Percentiles rank a stretch among this genome's conserved stretches.
Evolutionary conservation across 768 basidiomycete species (phyloP).

Genomic region (Tubosaeta sp.): DNA sequence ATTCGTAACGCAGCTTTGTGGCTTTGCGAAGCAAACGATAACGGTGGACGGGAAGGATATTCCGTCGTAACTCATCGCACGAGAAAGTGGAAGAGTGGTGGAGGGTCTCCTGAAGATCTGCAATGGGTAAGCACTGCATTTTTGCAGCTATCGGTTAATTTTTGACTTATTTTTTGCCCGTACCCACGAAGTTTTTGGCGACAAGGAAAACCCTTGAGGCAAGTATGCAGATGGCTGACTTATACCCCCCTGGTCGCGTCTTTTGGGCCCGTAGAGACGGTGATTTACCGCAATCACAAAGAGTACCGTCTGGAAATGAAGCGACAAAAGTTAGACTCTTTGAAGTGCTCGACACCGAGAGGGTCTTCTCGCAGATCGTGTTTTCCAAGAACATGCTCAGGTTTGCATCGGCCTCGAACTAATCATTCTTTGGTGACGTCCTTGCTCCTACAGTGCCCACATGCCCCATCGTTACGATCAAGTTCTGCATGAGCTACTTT

Average conservation of each 20-base stretch:
- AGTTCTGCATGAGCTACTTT: constrained; percentile 66
- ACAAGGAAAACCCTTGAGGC: constrained; percentile 82
- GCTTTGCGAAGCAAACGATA: constrained; percentile 69
- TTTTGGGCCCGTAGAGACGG: constrained; percentile 76
- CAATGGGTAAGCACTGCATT: constrained; percentile 45
- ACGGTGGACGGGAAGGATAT: constrained; percentile 37
- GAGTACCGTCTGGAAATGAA: constrained; percentile 20
- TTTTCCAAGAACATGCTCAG: constrained; percentile 82
- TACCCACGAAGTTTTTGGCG: constrained; percentile 57
- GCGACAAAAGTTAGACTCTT: constrained; percentile 65
- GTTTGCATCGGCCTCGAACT: constrained; percentile 34
- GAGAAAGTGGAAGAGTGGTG: constrained; percentile 59
- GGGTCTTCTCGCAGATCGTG: constrained; percentile 75
- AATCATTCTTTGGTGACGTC: constrained; percentile 1
- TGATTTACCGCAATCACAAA: constrained; percentile 55
- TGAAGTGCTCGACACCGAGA: constrained; percentile 72
- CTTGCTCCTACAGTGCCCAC: constrained; percentile 48
- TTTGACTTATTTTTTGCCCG: background rate
- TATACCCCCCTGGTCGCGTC: constrained; percentile 75
- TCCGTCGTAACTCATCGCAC: constrained; percentile 42
- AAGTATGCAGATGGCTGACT: constrained; percentile 69
- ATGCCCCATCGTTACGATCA: constrained; percentile 79
- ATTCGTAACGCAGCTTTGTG: constrained; percentile 70
- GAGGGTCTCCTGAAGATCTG: constrained; percentile 46
- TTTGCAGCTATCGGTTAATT: background rate